A percentile compares a stretch with the other conserved stretches of the same genome.
phyloP scores from a whole-genome alignment of 306 rosid genomes.

The Cucurbita moschata region DNA sequence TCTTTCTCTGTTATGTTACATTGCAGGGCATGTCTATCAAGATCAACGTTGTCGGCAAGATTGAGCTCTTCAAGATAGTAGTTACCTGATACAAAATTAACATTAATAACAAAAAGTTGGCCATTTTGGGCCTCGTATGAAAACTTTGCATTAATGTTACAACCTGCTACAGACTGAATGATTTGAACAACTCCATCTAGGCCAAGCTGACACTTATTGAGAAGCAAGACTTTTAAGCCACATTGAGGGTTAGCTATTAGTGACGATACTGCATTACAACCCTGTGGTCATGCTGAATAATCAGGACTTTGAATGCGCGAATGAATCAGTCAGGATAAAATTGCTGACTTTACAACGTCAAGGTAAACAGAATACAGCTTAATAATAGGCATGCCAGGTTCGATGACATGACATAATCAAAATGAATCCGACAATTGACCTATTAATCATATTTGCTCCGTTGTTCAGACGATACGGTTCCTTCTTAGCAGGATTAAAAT shows the following conservation, averaged over 20 bases:
- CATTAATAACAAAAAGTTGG: neutral
- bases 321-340: conserved; percentile 7
- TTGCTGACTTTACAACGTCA: neutral
- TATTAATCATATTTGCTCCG: neutral
- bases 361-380: neutral
- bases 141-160: neutral
- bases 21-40: conserved; percentile 20
- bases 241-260: conserved; percentile 56
- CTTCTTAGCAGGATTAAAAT: neutral
- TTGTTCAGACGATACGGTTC: neutral
- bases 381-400: neutral
- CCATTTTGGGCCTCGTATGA: neutral
- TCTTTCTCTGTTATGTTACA: conserved; percentile 17
- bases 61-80: conserved; percentile 51
- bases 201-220: conserved; percentile 68
- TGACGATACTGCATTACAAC: conserved; percentile 36
- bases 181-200: conserved; percentile 52
- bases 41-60: conserved; percentile 46
- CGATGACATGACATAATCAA: neutral
- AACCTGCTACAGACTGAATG: conserved; percentile 63
- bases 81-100: conserved; percentile 31
- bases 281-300: conserved; percentile 30
- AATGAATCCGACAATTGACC: neutral
- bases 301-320: conserved; percentile 1
- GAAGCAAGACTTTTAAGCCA: conserved; percentile 56